Base-by-base conservation (phyloP, 2,329 filamentous ascomycete genomes). In the Fusarium citri region DNA sequence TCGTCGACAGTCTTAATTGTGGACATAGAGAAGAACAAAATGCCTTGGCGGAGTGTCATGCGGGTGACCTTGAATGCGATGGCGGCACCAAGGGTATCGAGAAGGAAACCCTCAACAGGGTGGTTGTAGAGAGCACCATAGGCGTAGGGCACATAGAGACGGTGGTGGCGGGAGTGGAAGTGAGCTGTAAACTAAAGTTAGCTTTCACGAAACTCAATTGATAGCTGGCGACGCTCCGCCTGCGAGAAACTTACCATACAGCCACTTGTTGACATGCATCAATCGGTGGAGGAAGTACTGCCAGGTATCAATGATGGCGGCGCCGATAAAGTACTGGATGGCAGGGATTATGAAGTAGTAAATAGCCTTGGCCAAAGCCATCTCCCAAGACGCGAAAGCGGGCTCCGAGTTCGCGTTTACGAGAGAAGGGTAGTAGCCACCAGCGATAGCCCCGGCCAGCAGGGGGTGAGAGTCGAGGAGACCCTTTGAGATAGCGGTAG, bases 41-140 rank as follows among this genome's bases (percentile, higher is more conserved):
- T 94, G 74, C 91, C 92, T 80, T 97, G 93, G 56, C 94, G 90
- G 50, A 91, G 86, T n/a, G 89, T 94, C 92, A 98, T 92, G 65
- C 91, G 87, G 0, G 93, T 89, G 15, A 92, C 77, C 76, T 97
- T 90, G 83, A 97, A 98, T 23, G 88, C 93, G 40, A 98, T 80
- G 25, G 92, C 92, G 12, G 94, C 92, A 59, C 96, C 95, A 16
- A 94, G 86, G 1, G 94, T 98, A 79, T 99, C 96, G 68, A 98
- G 88, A 37, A 97, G 85, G 78, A 99, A 97, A 12, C 94, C 95
- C 82, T 98, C 96, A 50, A 98, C 84, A 0, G 94, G 94, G 78
- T 98, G 95, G 81, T 98, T 98, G 86, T 98, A 99, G 14, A 98
- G 88, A 20, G 96, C 96, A 61, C 96, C 96, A 79, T 95, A 99